Evolutionary conservation across 805 yeast genomes (phyloP), one percentile per base, ranked within the genome.

Genomic region (Metschnikowia chrysomelidarum): DNA sequence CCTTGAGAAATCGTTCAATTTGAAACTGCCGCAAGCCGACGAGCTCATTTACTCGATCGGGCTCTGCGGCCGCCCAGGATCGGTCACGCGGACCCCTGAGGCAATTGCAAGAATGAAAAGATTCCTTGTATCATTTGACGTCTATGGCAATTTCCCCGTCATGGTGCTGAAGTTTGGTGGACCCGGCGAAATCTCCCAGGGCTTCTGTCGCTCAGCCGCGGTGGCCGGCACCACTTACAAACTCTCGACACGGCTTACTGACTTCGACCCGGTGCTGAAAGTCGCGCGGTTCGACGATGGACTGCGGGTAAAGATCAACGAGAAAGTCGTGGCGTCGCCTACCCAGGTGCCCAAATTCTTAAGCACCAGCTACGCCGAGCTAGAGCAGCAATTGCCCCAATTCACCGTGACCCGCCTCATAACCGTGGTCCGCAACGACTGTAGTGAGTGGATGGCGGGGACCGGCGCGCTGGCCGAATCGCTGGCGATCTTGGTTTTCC

Each of bases 181-280:
- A 2, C 89, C 95, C 0, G 96, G 98, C 34, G 98, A 91, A 62
- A 68, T 91, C 18, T 81, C 95, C 11, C 98, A 91, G 64, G 98
- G 97, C 2, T 91, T 93, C 60, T 91, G 97, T 64, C 75, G 98
- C 50, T 84, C 95, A 39, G 98, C 98, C 3, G 98, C 98, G 10
- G 98, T 91, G 44, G 98, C 93, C 13, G 98, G 98, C 36, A 83
- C 97, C 36, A 87, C 94, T 21, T 91, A 93, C 64, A 87, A 88
- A 59, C 69, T 91, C 37, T 79, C 82, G 54, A 82, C 93, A 11
- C 64, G 71, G 24, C 60, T 91, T 34, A 64, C 64, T 4, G 75
- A 77, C 23, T 87, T 68, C 61, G 91, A 91, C 56, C 77, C 82
- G 22, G 63, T 58, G 18, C 64, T 76, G 19, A 81, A 84, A 51